Evolutionary conservation across 768 basidiomycete genomes (phyloP).

Genomic region (Boletus subcaerulescens): DNA sequence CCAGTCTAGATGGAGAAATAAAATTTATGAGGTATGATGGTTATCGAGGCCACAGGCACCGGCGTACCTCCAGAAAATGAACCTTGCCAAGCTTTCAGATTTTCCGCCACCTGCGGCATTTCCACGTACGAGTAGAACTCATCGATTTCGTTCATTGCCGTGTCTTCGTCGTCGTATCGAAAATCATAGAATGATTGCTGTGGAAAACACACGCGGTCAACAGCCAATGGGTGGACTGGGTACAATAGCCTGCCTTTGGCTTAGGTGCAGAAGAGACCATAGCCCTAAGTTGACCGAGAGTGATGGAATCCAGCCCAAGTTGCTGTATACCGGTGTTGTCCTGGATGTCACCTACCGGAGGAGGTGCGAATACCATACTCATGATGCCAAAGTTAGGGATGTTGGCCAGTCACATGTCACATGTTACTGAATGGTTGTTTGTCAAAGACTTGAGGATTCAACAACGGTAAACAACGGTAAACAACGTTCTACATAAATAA

Average conservation of each 20-base stretch:
- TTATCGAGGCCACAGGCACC: background rate
- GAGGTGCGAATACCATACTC: slow-evolving; percentile 36
- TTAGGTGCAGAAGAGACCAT: slow-evolving; percentile 68
- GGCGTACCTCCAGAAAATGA: slow-evolving; percentile 72
- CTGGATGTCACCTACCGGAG: slow-evolving; percentile 29
- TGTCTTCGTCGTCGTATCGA: slow-evolving; percentile 95
- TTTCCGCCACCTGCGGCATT: slow-evolving; percentile 86
- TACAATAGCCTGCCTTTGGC: slow-evolving; percentile 56
- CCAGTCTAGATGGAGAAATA: slow-evolving; percentile 59
- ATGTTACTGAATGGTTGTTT: slow-evolving; percentile 15
- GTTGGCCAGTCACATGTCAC: background rate
- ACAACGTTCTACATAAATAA: background rate
- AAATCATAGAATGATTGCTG: slow-evolving; percentile 90
- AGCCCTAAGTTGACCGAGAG: slow-evolving; percentile 75
- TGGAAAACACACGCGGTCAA: slow-evolving; percentile 23
- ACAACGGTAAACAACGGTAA: slow-evolving; percentile 21
- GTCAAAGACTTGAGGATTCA: slow-evolving; percentile 26
- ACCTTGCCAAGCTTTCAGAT: slow-evolving; percentile 83
- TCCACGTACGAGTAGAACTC: slow-evolving; percentile 99
- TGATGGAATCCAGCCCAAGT: slow-evolving; percentile 66
- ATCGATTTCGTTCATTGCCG: slow-evolving; percentile 92
- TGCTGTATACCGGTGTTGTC: slow-evolving; percentile 34
- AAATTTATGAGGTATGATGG: background rate
- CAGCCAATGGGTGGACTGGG: slow-evolving; percentile 6
- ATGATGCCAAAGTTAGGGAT: background rate